These are phyloP conservation scores for Trametes elegans DNA, from an alignment of 768 basidiomycete genomes.

Conservation along the genomic window DNA sequence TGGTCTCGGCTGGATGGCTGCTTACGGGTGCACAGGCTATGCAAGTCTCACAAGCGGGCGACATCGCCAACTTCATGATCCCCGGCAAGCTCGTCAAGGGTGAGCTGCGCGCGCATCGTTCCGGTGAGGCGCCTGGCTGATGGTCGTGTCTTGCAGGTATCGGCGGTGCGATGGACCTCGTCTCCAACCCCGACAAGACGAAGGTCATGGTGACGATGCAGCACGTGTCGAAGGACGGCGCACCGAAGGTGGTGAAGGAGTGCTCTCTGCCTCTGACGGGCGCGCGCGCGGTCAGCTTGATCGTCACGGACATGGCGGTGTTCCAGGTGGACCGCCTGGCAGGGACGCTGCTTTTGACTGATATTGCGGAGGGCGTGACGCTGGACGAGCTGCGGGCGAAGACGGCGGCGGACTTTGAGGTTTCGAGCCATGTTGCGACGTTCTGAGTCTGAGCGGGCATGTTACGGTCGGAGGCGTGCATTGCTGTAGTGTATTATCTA, in stretches of 20 bases:
- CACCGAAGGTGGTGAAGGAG: constrained; percentile 77
- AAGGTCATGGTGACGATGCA: constrained; percentile 89
- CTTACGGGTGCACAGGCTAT: constrained; percentile 58
- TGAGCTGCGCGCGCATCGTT: constrained; percentile 19
- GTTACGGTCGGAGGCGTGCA: not conserved
- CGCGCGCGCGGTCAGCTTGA: constrained; percentile 79
- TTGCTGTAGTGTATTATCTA: constrained; percentile 11
- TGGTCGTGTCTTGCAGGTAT: constrained; percentile 55
- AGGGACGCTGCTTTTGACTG: constrained; percentile 71
- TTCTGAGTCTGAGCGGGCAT: constrained; percentile 33
- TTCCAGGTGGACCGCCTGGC: constrained; percentile 79
- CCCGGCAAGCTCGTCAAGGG: constrained; percentile 89
- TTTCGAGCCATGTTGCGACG: constrained; percentile 47
- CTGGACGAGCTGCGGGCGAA: constrained; percentile 80
- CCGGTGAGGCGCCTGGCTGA: not conserved
- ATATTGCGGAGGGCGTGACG: constrained; percentile 78
- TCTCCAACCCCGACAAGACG: constrained; percentile 92
- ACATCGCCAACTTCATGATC: constrained; percentile 97
- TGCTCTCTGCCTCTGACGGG: constrained; percentile 87
- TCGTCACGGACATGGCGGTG: constrained; percentile 88
- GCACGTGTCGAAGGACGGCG: constrained; percentile 85
- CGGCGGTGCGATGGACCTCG: constrained; percentile 93
- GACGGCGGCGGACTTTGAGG: constrained; percentile 78
- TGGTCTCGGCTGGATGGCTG: not conserved
- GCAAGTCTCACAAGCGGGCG: constrained; percentile 89